A percentile compares a stretch with the other conserved stretches of the same genome.
Conservation (phyloP, 1,139 yeast species). For the Pichia sp. region DNA sequence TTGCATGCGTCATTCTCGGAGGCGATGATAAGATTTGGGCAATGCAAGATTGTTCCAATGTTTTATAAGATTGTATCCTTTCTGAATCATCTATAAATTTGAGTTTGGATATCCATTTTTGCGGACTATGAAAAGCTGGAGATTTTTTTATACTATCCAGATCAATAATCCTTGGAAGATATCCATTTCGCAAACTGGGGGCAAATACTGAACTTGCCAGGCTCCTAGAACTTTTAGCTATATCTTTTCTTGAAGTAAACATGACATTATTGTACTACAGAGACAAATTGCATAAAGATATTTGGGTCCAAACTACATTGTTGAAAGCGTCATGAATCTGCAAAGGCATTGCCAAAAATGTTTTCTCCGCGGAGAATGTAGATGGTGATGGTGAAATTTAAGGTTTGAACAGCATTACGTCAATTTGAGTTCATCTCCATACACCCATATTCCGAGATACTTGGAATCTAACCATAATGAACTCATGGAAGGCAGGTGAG, state of each 20-base stretch:
- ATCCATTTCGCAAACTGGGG: neutral
- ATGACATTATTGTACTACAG: neutral
- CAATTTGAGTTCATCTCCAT: neutral
- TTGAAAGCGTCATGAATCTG: neutral
- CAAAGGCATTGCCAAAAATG: neutral
- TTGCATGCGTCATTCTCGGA: constrained; percentile 21
- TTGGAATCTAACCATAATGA: neutral
- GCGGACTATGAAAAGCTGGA: constrained; percentile 24
- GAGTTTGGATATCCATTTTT: constrained; percentile 26
- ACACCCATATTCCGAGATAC: too few species aligned
- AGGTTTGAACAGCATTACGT: neutral
- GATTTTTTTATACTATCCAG: neutral
- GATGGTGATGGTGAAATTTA: neutral
- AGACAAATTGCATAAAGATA: neutral
- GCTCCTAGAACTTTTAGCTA: neutral
- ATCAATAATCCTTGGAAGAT: neutral
- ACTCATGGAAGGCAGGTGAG: neutral
- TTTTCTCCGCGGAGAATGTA: neutral
- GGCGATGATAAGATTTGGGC: constrained; percentile 25
- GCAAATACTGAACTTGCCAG: neutral
- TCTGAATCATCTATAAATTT: constrained; percentile 14
- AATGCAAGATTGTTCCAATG: constrained; percentile 19
- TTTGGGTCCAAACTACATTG: too few species aligned
- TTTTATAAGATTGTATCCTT: constrained; percentile 21
- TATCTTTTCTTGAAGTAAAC: neutral